Evolutionary conservation across 495 filamentous ascomycete species (phyloP).

Genomic region (Penicillium crystallinum): DNA sequence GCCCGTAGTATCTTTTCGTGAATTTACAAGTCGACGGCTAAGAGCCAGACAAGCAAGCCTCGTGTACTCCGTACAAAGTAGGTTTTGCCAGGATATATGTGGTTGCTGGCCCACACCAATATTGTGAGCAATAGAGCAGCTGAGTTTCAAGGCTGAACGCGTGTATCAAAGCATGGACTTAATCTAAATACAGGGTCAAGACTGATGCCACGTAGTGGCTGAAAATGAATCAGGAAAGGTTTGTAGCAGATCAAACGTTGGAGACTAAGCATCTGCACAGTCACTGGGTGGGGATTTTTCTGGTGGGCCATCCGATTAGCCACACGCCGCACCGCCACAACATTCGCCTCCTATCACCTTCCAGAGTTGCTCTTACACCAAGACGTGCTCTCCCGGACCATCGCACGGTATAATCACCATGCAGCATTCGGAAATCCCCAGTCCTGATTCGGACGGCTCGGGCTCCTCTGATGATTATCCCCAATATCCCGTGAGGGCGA

Average conservation of each 20-base stretch:
- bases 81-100: neutral
- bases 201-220: constrained; percentile 1
- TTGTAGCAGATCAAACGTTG: neutral
- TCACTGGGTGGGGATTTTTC: neutral
- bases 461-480: constrained; percentile 57
- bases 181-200: neutral
- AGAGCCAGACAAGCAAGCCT: too few species aligned
- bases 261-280: neutral
- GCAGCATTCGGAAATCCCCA: constrained; percentile 51
- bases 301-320: neutral
- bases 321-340: constrained; percentile 22
- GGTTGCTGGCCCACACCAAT: neutral
- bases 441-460: constrained; percentile 61
- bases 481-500: constrained; percentile 41
- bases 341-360: constrained; percentile 21
- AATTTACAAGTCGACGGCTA: too few species aligned
- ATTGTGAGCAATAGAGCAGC: neutral
- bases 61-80: neutral
- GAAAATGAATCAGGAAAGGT: neutral
- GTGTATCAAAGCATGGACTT: neutral
- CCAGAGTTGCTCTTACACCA: constrained; percentile 9
- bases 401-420: constrained; percentile 31
- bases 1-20: too few species aligned
- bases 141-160: neutral
- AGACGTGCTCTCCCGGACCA: constrained; percentile 12